Base-by-base conservation (phyloP, 805 yeast species). In the Wickerhamiella brachini region DNA sequence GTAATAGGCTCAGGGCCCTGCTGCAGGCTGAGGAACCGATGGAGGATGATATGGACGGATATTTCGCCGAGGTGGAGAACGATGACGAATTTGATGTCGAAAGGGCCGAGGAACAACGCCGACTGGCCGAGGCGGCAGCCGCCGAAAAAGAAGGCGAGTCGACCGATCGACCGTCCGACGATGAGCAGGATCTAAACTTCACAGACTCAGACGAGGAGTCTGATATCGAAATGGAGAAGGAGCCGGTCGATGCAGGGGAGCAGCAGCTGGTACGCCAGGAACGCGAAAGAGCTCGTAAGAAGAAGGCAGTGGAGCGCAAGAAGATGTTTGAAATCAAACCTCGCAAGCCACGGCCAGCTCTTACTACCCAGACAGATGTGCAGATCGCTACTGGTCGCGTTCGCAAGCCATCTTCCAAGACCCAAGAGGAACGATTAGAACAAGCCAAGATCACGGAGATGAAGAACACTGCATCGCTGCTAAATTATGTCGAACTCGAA, bases 391-490 rank as follows among this genome's bases (percentile, higher is more conserved):
- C 41, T 13, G 41, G 18, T 6, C 51, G 53, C 37, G 56, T 49
- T 21, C 55, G 57, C 17, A 20, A 49, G 10, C 42, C 43, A 39
- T 47, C 50, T 15, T 53, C 50, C 45, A 58, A 60, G 55, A 83
- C 93, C 0, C 83, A 83, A 58, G 87, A 78, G 53, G 86, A 84
- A 61, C 70, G 82, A 42, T 65, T 84, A 45, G 81, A 75, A n/a
- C 93, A 87, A 63, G 97, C 98, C 0, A 70, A 80, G 45, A 83
- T 81, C 58, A 93, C 97, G 0, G 98, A 93, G 66, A 74, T 76
- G 62, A 74, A 76, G 44, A 93, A 93, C 64, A 69, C 79, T 2
- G 70, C 78, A 24, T 83, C 96, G 2, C 70, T 93, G 56, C 79
- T 83, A 55, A 72, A 76, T 59, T 93, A 85, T 62, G 78, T 82